Evolutionary conservation across 1,284 basidiomycete species (phyloP).

Genomic region (Puccinia polysora): DNA sequence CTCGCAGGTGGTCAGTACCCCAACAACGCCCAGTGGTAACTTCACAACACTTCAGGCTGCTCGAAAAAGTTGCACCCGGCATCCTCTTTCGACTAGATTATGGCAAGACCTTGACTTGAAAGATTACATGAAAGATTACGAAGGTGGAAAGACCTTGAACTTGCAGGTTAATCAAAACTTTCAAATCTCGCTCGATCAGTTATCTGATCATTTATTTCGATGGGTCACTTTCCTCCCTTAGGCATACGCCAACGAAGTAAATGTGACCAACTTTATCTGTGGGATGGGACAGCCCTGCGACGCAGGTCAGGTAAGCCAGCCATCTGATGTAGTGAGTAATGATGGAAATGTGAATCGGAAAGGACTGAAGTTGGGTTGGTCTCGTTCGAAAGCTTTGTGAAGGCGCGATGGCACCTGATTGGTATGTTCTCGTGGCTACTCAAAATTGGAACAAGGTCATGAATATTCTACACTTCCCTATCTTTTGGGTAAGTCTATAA

Average conservation of each 20-base stretch:
- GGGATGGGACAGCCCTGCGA: constrained; percentile 41
- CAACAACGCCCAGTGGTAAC: background rate
- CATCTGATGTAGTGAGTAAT: background rate
- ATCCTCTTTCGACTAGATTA: background rate
- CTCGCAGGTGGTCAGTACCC: background rate
- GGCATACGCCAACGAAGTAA: constrained; percentile 40
- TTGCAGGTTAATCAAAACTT: constrained; percentile 1
- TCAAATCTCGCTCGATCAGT: background rate
- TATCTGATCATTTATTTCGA: constrained; percentile 2
- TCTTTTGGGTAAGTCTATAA: constrained; percentile 35
- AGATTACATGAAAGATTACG: constrained; percentile 24
- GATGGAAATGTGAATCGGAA: background rate
- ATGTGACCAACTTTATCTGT: constrained; percentile 40
- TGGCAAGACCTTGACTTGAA: constrained; percentile 37
- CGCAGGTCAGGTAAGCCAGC: constrained; percentile 34
- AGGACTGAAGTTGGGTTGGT: background rate
- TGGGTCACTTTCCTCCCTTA: background rate
- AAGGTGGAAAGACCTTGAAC: constrained; percentile 22
- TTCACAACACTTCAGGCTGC: background rate
- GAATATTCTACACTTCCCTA: constrained; percentile 42
- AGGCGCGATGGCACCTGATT: constrained; percentile 42
- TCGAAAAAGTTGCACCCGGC: constrained; percentile 6
- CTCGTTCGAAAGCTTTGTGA: constrained; percentile 24
- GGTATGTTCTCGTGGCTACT: constrained; percentile 43
- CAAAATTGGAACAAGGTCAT: constrained; percentile 44